Evolutionary conservation across 208 protist species (phyloP).

Genomic region (Angomonas deanei): DNA sequence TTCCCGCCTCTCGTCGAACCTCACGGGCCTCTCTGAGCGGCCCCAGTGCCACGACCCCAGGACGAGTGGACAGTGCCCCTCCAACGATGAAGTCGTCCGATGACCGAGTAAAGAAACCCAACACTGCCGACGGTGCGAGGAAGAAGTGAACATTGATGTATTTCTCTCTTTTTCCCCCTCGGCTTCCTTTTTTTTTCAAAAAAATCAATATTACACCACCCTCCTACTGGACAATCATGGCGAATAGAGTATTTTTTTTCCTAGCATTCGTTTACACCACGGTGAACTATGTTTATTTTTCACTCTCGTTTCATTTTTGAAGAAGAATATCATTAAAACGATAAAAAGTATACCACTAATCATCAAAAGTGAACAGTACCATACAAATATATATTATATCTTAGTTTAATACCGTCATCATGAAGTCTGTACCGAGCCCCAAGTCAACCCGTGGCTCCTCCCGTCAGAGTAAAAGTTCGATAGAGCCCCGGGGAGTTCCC

Average conservation of each 20-base stretch:
- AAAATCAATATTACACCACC: too few species aligned
- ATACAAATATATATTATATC: too few species aligned
- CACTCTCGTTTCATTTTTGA: not conserved
- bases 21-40: not conserved
- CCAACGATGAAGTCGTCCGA: not conserved
- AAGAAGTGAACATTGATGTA: not conserved
- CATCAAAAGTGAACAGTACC: too few species aligned
- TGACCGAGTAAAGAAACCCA: not conserved
- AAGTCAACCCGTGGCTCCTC: not conserved
- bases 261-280: too few species aligned
- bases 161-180: not conserved
- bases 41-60: not conserved
- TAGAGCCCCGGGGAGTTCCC: slow-evolving; percentile 48
- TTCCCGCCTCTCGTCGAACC: not conserved
- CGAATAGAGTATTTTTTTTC: too few species aligned
- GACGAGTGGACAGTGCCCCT: not conserved
- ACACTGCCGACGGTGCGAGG: not conserved
- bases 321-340: not conserved
- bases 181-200: not conserved
- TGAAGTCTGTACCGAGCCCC: too few species aligned
- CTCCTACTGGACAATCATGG: too few species aligned
- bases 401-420: too few species aligned
- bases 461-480: slow-evolving; percentile 20
- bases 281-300: not conserved
- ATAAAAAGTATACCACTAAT: not conserved